Evolutionary conservation across 179 eudicot genomes (phyloP).

Genomic region (Drosera spatulata): DNA sequence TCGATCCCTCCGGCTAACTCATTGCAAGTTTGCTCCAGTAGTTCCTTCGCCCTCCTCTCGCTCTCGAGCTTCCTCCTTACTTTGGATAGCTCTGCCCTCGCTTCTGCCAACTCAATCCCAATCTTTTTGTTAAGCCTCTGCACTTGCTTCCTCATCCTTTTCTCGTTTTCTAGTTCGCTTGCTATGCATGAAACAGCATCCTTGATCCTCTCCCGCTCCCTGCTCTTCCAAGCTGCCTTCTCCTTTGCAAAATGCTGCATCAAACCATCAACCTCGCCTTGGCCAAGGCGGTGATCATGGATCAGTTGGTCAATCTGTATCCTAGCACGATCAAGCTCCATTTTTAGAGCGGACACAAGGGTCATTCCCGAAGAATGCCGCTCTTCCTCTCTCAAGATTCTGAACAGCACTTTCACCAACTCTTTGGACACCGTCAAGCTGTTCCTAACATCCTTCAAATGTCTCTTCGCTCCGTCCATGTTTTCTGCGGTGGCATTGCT

Average conservation of each 20-base stretch:
- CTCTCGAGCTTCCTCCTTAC: slow-evolving; percentile 33
- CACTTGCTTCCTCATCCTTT: slow-evolving; percentile 52
- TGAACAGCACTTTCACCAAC: slow-evolving; percentile 58
- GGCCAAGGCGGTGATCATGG: slow-evolving; percentile 31
- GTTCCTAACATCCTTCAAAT: slow-evolving; percentile 53
- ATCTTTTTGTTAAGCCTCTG: slow-evolving; percentile 70
- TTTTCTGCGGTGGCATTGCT: slow-evolving; percentile 22
- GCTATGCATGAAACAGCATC: slow-evolving; percentile 19
- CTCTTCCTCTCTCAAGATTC: slow-evolving; percentile 37
- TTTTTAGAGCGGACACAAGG: slow-evolving; percentile 52
- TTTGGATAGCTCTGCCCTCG: slow-evolving; percentile 24
- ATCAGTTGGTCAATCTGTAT: slow-evolving; percentile 43
- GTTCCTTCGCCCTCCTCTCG: slow-evolving; percentile 47
- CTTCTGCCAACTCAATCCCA: slow-evolving; percentile 51
- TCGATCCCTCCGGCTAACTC: slow-evolving; percentile 66
- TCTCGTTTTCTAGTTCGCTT: slow-evolving; percentile 51
- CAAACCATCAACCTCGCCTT: slow-evolving; percentile 25
- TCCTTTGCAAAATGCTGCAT: slow-evolving; percentile 52
- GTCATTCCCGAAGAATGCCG: slow-evolving; percentile 48
- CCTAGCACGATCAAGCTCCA: slow-evolving; percentile 61
- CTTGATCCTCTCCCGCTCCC: slow-evolving; percentile 41
- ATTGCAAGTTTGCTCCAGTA: slow-evolving; percentile 67
- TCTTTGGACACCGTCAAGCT: slow-evolving; percentile 68
- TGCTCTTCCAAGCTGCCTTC: slow-evolving; percentile 54
- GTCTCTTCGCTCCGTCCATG: slow-evolving; percentile 19